phyloP scores from a whole-genome alignment of 106 monocot genomes.

The Dioscorea dumetorum region DNA sequence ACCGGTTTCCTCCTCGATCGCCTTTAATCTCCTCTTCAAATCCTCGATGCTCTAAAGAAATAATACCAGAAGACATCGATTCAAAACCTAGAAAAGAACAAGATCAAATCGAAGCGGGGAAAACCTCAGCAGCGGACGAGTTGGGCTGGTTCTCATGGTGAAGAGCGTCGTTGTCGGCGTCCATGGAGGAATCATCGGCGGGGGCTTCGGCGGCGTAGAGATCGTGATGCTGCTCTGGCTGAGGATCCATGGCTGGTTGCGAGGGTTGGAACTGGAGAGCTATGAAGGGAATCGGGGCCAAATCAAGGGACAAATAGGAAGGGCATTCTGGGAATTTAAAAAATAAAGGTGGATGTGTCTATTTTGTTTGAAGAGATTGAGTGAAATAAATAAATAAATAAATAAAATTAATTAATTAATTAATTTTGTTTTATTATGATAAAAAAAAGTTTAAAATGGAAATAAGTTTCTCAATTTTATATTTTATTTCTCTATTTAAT shows the following conservation, averaged over 20 bases:
- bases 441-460: too few relatives aligned
- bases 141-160: neutral
- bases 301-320: neutral
- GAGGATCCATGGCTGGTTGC: neutral
- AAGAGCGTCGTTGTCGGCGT: constrained; percentile 2
- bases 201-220: constrained; percentile 10
- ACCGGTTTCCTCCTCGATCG: constrained; percentile 64
- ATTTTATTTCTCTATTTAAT: too few relatives aligned
- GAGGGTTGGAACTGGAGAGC: neutral
- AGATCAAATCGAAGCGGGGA: neutral
- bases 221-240: constrained; percentile 16
- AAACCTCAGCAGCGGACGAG: neutral
- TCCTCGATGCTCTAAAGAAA: constrained; percentile 32
- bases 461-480: too few relatives aligned
- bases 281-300: neutral
- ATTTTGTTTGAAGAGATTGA: too few relatives aligned
- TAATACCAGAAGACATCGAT: neutral
- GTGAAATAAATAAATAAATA: too few relatives aligned
- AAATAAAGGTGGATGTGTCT: too few relatives aligned
- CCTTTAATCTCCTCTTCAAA: constrained; percentile 63
- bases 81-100: neutral
- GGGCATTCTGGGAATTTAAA: neutral
- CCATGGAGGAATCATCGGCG: neutral
- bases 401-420: too few relatives aligned
- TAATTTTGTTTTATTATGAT: too few relatives aligned